Evolutionary conservation across 495 filamentous ascomycete species (phyloP).

Genomic region (Talaromyces trachyspermus): DNA sequence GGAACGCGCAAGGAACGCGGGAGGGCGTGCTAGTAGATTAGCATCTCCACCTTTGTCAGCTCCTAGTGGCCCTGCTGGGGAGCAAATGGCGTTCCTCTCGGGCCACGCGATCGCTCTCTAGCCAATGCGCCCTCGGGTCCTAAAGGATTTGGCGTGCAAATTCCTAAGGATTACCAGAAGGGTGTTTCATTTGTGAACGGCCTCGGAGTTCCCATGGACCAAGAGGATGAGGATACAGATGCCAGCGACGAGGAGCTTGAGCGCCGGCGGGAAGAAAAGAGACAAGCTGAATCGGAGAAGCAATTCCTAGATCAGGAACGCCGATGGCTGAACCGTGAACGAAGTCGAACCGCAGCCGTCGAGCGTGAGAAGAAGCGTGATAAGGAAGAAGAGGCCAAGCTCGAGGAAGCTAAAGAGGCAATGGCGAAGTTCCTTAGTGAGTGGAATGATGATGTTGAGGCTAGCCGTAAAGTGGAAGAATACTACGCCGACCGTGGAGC

Average conservation of each 20-base stretch:
- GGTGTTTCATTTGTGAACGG: slow-evolving; percentile 87
- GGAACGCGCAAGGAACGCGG: slow-evolving; percentile 68
- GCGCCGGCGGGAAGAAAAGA: slow-evolving; percentile 60
- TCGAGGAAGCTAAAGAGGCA: slow-evolving; percentile 55
- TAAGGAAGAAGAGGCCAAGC: slow-evolving; percentile 54
- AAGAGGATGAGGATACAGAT: slow-evolving; percentile 83
- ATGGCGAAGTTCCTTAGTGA: slow-evolving; percentile 65
- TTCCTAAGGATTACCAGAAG: slow-evolving; percentile 71
- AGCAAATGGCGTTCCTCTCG: slow-evolving; percentile 78
- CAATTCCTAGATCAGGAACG: slow-evolving; percentile 79
- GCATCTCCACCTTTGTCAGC: slow-evolving; percentile 60
- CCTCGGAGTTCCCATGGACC: slow-evolving; percentile 52
- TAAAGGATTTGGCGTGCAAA: slow-evolving; percentile 59
- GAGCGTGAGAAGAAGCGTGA: slow-evolving; percentile 77
- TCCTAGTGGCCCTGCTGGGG: slow-evolving; percentile 66
- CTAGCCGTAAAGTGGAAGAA: slow-evolving; percentile 59
- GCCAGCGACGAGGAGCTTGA: slow-evolving; percentile 85
- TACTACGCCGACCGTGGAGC: slow-evolving; percentile 80
- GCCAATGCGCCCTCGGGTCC: slow-evolving; percentile 79
- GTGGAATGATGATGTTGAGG: slow-evolving; percentile 88
- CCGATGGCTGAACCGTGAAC: slow-evolving; percentile 83
- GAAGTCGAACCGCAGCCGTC: slow-evolving; percentile 71
- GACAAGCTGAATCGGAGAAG: slow-evolving; percentile 69
- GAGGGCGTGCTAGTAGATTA: slow-evolving; percentile 58
- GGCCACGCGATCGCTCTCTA: slow-evolving; percentile 64